phyloP scores from a whole-genome alignment of 768 basidiomycete genomes.

The Suillus fuscotomentosus region DNA sequence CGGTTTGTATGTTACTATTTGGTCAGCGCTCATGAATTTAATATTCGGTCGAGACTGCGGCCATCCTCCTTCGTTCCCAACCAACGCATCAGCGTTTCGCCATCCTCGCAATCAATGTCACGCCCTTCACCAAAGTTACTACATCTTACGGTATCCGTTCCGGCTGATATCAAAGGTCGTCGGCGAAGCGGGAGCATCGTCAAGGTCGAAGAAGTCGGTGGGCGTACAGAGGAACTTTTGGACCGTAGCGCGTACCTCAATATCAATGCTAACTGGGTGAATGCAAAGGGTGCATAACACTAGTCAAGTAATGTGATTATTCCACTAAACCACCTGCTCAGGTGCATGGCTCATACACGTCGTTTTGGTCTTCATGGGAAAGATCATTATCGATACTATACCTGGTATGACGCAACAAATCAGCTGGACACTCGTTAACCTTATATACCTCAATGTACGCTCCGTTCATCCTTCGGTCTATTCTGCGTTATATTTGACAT shows the following conservation, averaged over 20 bases:
- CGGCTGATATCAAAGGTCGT: constrained; percentile 39
- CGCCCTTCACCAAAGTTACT: constrained; percentile 57
- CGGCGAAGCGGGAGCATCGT: constrained; percentile 73
- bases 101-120: constrained; percentile 42
- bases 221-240: constrained; percentile 68
- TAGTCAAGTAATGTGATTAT: constrained; percentile 6
- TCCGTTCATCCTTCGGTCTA: constrained; percentile 1
- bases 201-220: constrained; percentile 82
- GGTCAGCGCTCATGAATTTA: not conserved
- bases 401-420: constrained; percentile 93
- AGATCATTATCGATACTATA: constrained; percentile 89
- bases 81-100: not conserved
- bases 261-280: constrained; percentile 92
- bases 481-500: constrained; percentile 2
- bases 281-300: constrained; percentile 72
- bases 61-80: not conserved
- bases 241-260: constrained; percentile 83
- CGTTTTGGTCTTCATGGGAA: constrained; percentile 86
- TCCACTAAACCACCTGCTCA: constrained; percentile 30
- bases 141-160: constrained; percentile 34
- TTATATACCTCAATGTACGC: constrained; percentile 87
- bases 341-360: constrained; percentile 99
- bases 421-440: constrained; percentile 93
- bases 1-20: not conserved
- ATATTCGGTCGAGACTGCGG: not conserved